Evolutionary conservation across 371 early-diverging fungal genomes (phyloP), one percentile per base, ranked within the genome.

Genomic region (Dinochytrium kinnereticum): DNA sequence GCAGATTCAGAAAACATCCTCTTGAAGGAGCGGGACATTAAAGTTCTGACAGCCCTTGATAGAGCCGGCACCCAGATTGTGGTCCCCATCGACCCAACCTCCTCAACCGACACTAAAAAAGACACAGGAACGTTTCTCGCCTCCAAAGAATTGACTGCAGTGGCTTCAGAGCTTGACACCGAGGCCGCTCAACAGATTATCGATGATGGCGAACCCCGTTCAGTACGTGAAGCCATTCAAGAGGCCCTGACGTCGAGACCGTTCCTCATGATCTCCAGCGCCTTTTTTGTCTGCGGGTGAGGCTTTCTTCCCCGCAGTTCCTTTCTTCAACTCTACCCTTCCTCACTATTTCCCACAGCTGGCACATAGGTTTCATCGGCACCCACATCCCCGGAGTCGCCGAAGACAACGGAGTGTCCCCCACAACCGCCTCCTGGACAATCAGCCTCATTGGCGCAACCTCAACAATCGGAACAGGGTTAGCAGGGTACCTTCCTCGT

Each of bases 321-420:
- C n/a, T n/a, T n/a, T n/a, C n/a, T n/a, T n/a, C n/a, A 44, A 21
- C 49, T 44, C 49, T 24, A 53, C 13, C 13, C 26, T 13, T 26
- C 26, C 36, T 61, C 19, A 17, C 36, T 21, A 5, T 5, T 61
- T 61, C 28, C 61, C 36, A 26, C 36, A 61, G 72, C 13, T 72
- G 50, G 51, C 72, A 72, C 67, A 64, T 72, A 31, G 67, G 67
- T 39, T 68, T 73, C 40, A 65, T 73, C 55, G 53, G 68, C 51
- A 65, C 67, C 49, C 73, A 53, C 57, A 26, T 73, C 28, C 40
- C 68, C 37, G 53, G 38, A 26, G 33, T 51, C 37, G 51, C 65
- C 26, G 26, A 24, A 24, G 73, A 73, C 40, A 13, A 51, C n/a
- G 73, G 73, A 3, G 44, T 73, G n/a, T n/a, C 51, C 33, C 21